Conservation (phyloP, 495 filamentous ascomycete genomes). For the Tuber aestivum region DNA sequence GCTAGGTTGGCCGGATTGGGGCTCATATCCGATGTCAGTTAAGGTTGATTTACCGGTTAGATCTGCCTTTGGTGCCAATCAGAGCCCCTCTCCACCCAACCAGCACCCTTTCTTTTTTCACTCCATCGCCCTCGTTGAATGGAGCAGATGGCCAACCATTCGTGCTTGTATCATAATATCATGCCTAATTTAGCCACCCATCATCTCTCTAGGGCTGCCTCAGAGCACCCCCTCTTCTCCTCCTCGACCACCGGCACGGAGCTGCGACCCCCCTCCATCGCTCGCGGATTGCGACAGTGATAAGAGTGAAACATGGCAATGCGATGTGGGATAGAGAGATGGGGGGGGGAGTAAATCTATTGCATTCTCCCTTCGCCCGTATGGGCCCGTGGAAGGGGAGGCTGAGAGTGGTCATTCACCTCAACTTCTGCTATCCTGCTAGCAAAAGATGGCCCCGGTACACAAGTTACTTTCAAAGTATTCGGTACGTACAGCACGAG, state of each 20-base stretch:
- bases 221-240: not conserved
- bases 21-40: not conserved
- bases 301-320: not conserved
- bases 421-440: not conserved
- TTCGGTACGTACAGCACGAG: too few relatives aligned
- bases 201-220: not conserved
- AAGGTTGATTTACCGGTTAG: slow-evolving; percentile 3
- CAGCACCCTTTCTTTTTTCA: not conserved
- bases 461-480: too few relatives aligned
- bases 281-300: not conserved
- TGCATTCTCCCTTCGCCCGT: not conserved
- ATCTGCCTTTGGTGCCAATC: not conserved
- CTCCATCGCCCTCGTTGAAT: not conserved
- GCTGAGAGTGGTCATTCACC: not conserved
- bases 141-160: not conserved
- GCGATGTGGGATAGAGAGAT: not conserved
- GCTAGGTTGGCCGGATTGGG: not conserved
- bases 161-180: too few relatives aligned
- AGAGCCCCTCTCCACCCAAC: not conserved
- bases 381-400: not conserved
- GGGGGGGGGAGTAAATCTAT: not conserved
- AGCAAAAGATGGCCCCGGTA: not conserved
- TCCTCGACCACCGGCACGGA: not conserved
- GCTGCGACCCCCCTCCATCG: not conserved
- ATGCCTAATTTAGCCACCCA: not conserved